Base-by-base conservation (phyloP, 768 basidiomycete genomes). In the Ramaria sp. region DNA sequence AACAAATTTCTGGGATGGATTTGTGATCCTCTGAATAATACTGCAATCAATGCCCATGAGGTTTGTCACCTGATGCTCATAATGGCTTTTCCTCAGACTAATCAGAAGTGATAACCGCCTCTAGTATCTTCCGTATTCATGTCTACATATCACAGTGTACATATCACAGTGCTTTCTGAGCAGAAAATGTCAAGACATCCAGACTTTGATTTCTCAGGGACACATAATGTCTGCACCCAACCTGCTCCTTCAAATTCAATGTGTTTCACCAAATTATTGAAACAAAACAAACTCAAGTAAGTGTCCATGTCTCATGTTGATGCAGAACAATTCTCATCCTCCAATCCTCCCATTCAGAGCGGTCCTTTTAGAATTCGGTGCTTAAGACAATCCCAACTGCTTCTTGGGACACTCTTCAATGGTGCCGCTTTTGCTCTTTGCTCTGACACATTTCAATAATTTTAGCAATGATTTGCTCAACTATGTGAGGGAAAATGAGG, bases 21-120 rank as follows among this genome's bases (percentile, higher is more conserved):
- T 8, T 59, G 62, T 2, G 74, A 75, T 59, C 72, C 74, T 7
- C 36, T 70, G 8, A 56, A 64, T 16, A 75, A 75, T 53, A 67
- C 67, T 1, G 74, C 72, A n/a, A 73, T 75, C 52, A 73, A 75
- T 60, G 60, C 74, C 18, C 74, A 75, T 56, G 74, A 75, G 49
- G 61, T 62, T 24, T 28, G 57, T 37, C 47, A 32, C 30, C 10
- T 32, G 30, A 5, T 32, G 30, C 30, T 10, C 30, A n/a, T n/a
- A n/a, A 5, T 5, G 30, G 10, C 5, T 32, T 10, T 5, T 5
- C 30, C 30, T 5, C 10, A 32, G 5, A 32, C 10, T 32, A 10
- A 32, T 5, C 30, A 5, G 30, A 10, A 32, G 30, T n/a, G n/a
- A n/a, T 10, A 32, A 32, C 30, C 1, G 9, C 4, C 37, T 52